Conservation (phyloP, 2,329 filamentous ascomycete species). For the Alternaria infectoria region DNA sequence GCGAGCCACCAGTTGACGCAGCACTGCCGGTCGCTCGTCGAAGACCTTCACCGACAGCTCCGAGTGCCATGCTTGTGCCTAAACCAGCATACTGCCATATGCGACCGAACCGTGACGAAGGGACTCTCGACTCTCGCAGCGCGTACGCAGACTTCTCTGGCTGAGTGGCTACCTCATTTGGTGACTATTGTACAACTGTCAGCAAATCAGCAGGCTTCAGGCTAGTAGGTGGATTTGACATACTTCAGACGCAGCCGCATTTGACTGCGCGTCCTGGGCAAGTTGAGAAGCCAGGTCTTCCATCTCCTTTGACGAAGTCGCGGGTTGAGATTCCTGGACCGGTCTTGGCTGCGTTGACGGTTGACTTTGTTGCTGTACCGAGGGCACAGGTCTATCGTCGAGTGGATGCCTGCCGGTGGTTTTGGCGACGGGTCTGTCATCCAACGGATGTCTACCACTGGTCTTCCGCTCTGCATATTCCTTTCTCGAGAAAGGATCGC, state of each 20-base stretch:
- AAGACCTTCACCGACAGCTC: slow-evolving; percentile 84
- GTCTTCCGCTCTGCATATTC: slow-evolving; percentile 44
- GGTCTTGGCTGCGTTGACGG: slow-evolving; percentile 18
- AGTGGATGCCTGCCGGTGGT: slow-evolving; percentile 14
- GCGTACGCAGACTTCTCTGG: slow-evolving; percentile 61
- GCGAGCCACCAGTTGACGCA: slow-evolving; percentile 66
- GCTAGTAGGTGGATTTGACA: background rate
- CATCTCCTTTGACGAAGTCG: slow-evolving; percentile 46
- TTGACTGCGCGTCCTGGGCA: slow-evolving; percentile 49
- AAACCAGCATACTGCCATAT: slow-evolving; percentile 95
- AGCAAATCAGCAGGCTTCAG: slow-evolving; percentile 52
- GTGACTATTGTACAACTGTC: slow-evolving; percentile 50
- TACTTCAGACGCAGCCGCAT: slow-evolving; percentile 40
- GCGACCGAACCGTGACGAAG: slow-evolving; percentile 82
- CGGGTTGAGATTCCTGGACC: slow-evolving; percentile 11
- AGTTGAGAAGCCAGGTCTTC: slow-evolving; percentile 56
- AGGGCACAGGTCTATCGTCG: slow-evolving; percentile 13
- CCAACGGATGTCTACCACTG: slow-evolving; percentile 13
- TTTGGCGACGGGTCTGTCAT: slow-evolving; percentile 9
- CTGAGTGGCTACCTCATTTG: slow-evolving; percentile 30
- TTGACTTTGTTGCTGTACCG: slow-evolving; percentile 16
- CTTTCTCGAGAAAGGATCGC: slow-evolving; percentile 48
- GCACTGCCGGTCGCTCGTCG: slow-evolving; percentile 77
- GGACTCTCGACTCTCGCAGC: slow-evolving; percentile 87
- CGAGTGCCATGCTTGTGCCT: slow-evolving; percentile 93